A percentile compares a stretch with the other conserved stretches of the same genome.
Conservation (phyloP, 345 rosid genomes). For the Salix suchowensis region DNA sequence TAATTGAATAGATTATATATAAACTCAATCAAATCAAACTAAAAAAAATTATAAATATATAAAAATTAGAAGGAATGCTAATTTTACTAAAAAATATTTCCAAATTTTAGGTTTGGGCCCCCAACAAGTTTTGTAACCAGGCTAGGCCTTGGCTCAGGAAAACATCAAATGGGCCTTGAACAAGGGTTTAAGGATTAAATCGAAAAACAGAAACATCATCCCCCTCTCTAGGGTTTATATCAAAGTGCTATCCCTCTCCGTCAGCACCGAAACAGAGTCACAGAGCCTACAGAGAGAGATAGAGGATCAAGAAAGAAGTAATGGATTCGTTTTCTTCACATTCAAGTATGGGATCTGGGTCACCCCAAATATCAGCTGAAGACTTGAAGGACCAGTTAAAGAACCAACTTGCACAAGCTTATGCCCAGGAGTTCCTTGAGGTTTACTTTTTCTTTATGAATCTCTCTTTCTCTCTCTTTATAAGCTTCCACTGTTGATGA, state of each 20-base stretch:
- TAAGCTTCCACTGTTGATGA: neutral
- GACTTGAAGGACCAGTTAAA: slow-evolving; percentile 68
- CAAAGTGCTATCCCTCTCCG: neutral
- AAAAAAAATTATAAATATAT: too few species aligned
- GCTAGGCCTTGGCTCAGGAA: too few species aligned
- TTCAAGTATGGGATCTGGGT: slow-evolving; percentile 36
- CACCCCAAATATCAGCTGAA: slow-evolving; percentile 43
- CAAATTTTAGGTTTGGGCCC: neutral
- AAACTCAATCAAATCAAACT: too few species aligned
- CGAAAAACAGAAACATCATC: neutral
- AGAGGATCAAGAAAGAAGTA: neutral
- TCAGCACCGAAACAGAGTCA: neutral
- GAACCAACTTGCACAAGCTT: slow-evolving; percentile 69
- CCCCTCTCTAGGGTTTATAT: neutral
- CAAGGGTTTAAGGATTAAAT: neutral
- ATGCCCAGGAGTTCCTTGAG: slow-evolving; percentile 78
- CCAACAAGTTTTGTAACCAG: neutral
- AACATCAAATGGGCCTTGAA: too few species aligned
- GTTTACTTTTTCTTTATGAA: slow-evolving; percentile 14
- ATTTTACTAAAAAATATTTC: neutral
- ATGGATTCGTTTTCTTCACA: slow-evolving; percentile 74
- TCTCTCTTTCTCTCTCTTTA: neutral
- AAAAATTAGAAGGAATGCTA: neutral
- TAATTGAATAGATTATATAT: too few species aligned
- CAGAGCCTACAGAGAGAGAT: neutral